Conservation (phyloP, 768 basidiomycete genomes). For the Neoboletus subvelutipes region DNA sequence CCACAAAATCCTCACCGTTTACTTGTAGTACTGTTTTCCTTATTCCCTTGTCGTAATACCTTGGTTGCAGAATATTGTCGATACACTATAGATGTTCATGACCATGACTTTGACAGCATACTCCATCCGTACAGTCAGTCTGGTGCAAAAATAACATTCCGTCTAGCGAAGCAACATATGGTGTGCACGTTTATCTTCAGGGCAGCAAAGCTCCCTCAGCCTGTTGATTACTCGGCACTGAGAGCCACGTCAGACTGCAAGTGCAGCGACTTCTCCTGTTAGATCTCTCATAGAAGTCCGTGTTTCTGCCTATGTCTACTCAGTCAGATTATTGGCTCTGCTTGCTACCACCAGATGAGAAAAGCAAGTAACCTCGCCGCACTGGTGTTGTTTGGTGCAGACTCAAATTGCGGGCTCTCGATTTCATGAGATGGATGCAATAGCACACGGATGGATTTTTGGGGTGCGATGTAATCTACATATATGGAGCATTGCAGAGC, state of each 20-base stretch:
- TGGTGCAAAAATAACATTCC: not conserved
- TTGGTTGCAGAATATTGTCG: not conserved
- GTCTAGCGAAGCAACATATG: not conserved
- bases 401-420: no score
- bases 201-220: no score
- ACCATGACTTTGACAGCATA: not conserved
- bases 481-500: conserved; percentile 3
- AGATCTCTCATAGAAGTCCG: no score
- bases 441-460: not conserved
- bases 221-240: no score
- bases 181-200: no score
- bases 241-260: no score
- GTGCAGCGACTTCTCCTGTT: no score
- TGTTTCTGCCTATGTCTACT: no score
- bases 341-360: no score
- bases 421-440: no score
- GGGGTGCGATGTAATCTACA: conserved; percentile 26
- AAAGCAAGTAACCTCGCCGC: no score
- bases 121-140: not conserved
- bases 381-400: not conserved
- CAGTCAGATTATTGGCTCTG: no score
- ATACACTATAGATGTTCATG: conserved; percentile 8
- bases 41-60: conserved; percentile 3
- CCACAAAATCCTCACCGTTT: not conserved
- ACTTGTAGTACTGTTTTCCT: not conserved